Conservation (phyloP, 192 early-diverging fungal species). For the Linnemannia exigua region DNA sequence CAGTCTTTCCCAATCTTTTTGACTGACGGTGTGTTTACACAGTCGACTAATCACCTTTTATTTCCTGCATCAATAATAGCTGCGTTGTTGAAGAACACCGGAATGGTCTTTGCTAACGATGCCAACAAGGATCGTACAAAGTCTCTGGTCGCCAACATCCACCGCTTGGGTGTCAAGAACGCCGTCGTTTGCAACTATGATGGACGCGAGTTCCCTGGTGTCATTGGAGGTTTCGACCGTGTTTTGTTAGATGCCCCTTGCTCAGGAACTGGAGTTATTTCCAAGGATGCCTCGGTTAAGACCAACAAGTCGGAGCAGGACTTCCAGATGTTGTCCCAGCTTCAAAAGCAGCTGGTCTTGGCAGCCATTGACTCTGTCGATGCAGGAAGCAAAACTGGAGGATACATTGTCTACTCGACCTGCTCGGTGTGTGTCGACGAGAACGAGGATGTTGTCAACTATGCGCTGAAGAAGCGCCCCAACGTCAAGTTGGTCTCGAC, state of each 20-base stretch:
- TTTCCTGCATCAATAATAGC: slow-evolving; percentile 46
- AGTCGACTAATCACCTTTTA: not conserved
- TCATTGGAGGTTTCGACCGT: slow-evolving; percentile 98
- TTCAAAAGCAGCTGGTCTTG: slow-evolving; percentile 97
- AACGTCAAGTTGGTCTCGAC: slow-evolving; percentile 94
- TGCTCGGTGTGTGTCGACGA: slow-evolving; percentile 99
- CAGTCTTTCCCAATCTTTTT: not conserved
- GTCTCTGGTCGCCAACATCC: slow-evolving; percentile 92
- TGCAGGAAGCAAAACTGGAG: slow-evolving; percentile 93
- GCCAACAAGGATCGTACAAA: slow-evolving; percentile 94
- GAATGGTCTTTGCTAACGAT: slow-evolving; percentile 97
- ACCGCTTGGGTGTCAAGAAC: slow-evolving; percentile 91
- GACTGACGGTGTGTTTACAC: not conserved
- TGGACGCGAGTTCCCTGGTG: slow-evolving; percentile 95
- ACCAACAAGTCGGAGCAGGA: slow-evolving; percentile 95
- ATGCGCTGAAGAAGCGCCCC: slow-evolving; percentile 94
- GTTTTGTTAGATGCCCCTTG: slow-evolving; percentile 99
- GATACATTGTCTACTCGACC: slow-evolving; percentile 98
- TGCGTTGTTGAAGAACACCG: slow-evolving; percentile 97
- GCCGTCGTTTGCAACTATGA: slow-evolving; percentile 96
- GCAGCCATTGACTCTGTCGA: slow-evolving; percentile 97
- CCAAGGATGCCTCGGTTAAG: slow-evolving; percentile 97
- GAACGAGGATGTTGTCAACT: slow-evolving; percentile 97
- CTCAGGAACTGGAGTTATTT: slow-evolving; percentile 98
- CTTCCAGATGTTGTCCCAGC: slow-evolving; percentile 91